Conservation (phyloP, 1,284 basidiomycete genomes). For the Leccinum brunneo-olivaceum region DNA sequence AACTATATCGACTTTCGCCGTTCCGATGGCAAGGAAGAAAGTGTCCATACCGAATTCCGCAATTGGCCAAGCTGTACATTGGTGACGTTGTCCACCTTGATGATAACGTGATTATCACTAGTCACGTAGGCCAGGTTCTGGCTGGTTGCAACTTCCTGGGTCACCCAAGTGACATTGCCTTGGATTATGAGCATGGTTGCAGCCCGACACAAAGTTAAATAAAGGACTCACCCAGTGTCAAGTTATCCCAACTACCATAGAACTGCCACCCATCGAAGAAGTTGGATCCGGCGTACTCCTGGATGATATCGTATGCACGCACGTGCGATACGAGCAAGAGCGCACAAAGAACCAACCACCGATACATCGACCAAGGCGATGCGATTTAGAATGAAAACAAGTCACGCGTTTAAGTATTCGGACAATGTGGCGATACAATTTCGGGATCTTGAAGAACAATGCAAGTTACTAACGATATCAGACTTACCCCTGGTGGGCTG, state of each 20-base stretch:
- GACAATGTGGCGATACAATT: constrained; percentile 5
- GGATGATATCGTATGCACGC: constrained; percentile 29
- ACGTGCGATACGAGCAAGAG: constrained; percentile 5
- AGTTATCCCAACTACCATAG: constrained; percentile 47
- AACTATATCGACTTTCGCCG: neutral
- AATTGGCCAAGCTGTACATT: constrained; percentile 48
- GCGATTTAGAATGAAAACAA: neutral
- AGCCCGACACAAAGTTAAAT: constrained; percentile 1
- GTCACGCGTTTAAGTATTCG: constrained; percentile 8
- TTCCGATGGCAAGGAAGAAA: neutral
- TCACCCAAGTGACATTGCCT: constrained; percentile 50
- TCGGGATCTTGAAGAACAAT: too few species aligned
- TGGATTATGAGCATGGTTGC: constrained; percentile 11
- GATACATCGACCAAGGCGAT: constrained; percentile 11
- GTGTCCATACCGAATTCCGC: constrained; percentile 42
- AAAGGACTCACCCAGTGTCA: constrained; percentile 38
- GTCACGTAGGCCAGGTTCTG: constrained; percentile 53
- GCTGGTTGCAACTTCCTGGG: constrained; percentile 37
- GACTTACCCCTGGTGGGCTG: neutral
- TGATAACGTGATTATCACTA: constrained; percentile 44
- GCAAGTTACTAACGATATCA: too few species aligned
- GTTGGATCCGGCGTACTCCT: constrained; percentile 36
- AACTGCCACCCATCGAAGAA: constrained; percentile 55
- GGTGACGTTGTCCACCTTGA: constrained; percentile 54
- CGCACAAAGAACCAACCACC: neutral